Conservation (phyloP, 257 asterid genomes). For the Vinca minor region DNA sequence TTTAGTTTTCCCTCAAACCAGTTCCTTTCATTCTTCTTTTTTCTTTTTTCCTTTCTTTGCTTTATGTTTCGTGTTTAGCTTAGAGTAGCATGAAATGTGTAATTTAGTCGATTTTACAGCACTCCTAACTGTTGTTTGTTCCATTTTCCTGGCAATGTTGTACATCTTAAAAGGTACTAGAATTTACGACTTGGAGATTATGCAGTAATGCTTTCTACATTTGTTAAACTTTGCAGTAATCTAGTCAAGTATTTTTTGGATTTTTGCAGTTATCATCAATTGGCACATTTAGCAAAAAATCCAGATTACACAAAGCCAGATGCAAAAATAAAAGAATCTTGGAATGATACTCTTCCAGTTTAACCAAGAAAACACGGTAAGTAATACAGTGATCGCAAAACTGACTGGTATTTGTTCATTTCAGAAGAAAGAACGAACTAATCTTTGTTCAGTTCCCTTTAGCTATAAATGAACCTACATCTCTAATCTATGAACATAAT, state of each 20-base stretch:
- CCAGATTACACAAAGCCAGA: too few relatives aligned
- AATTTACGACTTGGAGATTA: not conserved
- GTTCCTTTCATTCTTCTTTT: too few relatives aligned
- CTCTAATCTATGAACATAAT: not conserved
- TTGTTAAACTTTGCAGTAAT: too few relatives aligned
- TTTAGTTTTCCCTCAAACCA: not conserved
- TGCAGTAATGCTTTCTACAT: not conserved
- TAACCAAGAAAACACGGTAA: too few relatives aligned
- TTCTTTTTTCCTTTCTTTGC: not conserved
- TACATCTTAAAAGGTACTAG: not conserved
- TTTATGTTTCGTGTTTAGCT: too few relatives aligned
- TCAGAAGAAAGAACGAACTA: not conserved
- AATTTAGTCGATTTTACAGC: constrained; percentile 15
- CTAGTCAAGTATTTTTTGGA: too few relatives aligned
- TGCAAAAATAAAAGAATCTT: too few relatives aligned
- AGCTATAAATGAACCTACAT: not conserved
- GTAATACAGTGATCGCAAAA: too few relatives aligned
- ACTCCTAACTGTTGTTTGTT: not conserved
- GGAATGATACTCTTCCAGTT: too few relatives aligned
- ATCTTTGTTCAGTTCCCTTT: not conserved
- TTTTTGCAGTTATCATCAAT: too few relatives aligned
- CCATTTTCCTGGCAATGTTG: constrained; percentile 6
- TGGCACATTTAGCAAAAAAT: too few relatives aligned
- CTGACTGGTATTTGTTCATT: too few relatives aligned
- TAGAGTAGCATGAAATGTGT: not conserved